phyloP scores from a whole-genome alignment of 2,329 filamentous ascomycete species.

The Stagonosporopsis rhizophila region DNA sequence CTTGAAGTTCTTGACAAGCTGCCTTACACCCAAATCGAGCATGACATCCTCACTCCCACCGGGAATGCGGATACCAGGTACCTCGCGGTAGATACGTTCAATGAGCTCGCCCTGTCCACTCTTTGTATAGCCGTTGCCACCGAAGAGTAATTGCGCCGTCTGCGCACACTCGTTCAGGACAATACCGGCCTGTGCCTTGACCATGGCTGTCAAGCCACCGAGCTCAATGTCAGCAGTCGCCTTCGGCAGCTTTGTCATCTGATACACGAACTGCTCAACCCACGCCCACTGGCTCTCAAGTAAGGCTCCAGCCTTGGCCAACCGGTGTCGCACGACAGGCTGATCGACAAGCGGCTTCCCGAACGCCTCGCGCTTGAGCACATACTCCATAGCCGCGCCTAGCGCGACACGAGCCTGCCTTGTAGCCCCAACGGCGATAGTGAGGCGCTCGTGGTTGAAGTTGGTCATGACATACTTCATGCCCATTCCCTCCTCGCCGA shows the following conservation, averaged over 20 bases:
- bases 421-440: constrained; percentile 69
- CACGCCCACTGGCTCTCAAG: constrained; percentile 75
- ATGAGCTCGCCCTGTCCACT: constrained; percentile 74
- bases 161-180: constrained; percentile 75
- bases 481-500: constrained; percentile 72
- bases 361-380: constrained; percentile 71
- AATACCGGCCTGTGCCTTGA: constrained; percentile 75
- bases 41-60: constrained; percentile 78
- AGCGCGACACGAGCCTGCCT: constrained; percentile 69
- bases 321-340: constrained; percentile 74
- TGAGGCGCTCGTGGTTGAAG: constrained; percentile 79
- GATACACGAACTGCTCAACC: constrained; percentile 74
- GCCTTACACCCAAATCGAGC: constrained; percentile 72
- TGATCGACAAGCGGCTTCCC: constrained; percentile 75
- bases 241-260: constrained; percentile 68
- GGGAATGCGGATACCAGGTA: constrained; percentile 66
- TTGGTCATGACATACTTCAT: constrained; percentile 81
- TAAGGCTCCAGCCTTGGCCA: constrained; percentile 72
- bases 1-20: constrained; percentile 74
- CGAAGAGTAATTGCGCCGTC: constrained; percentile 73
- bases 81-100: constrained; percentile 73
- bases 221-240: constrained; percentile 68
- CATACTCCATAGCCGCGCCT: constrained; percentile 66
- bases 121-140: constrained; percentile 75
- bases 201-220: constrained; percentile 74